Conservation (phyloP, 768 basidiomycete genomes). For the Leccinellum luteum region DNA sequence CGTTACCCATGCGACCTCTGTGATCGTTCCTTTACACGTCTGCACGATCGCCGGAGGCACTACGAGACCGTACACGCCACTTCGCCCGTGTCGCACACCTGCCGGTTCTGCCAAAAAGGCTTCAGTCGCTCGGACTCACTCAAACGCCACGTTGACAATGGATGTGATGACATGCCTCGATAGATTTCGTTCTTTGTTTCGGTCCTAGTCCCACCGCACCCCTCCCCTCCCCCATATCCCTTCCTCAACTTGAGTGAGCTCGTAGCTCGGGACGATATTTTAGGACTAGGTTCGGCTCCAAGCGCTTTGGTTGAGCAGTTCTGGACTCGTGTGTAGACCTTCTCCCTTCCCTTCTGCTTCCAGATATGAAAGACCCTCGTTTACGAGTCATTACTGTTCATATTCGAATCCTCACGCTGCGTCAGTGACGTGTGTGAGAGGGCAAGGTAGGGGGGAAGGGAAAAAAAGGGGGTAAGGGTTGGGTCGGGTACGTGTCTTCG, state of each 20-base stretch:
- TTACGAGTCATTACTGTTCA: constrained; percentile 16
- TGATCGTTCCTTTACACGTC: constrained; percentile 75
- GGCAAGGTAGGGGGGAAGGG: not conserved
- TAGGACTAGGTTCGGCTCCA: constrained; percentile 9
- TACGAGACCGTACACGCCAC: constrained; percentile 72
- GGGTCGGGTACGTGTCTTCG: not conserved
- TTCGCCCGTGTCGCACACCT: constrained; percentile 63
- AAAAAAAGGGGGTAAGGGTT: not conserved
- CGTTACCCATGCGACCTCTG: constrained; percentile 73
- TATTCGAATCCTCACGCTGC: constrained; percentile 9
- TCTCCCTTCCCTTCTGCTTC: not conserved
- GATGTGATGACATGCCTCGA: constrained; percentile 64
- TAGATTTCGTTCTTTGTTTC: constrained; percentile 16
- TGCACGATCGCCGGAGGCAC: constrained; percentile 81
- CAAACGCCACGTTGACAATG: constrained; percentile 81
- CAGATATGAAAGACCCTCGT: constrained; percentile 14
- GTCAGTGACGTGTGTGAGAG: not conserved
- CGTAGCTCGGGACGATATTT: constrained; percentile 16
- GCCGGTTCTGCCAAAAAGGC: constrained; percentile 71
- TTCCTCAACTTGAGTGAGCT: constrained; percentile 5
- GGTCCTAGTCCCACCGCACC: not conserved
- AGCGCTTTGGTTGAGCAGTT: constrained; percentile 12
- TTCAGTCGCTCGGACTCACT: constrained; percentile 79
- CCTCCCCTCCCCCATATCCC: too few relatives aligned
- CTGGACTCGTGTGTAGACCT: constrained; percentile 7